Base-by-base conservation (phyloP, 768 basidiomycete species). In the Mycena latifolia region DNA sequence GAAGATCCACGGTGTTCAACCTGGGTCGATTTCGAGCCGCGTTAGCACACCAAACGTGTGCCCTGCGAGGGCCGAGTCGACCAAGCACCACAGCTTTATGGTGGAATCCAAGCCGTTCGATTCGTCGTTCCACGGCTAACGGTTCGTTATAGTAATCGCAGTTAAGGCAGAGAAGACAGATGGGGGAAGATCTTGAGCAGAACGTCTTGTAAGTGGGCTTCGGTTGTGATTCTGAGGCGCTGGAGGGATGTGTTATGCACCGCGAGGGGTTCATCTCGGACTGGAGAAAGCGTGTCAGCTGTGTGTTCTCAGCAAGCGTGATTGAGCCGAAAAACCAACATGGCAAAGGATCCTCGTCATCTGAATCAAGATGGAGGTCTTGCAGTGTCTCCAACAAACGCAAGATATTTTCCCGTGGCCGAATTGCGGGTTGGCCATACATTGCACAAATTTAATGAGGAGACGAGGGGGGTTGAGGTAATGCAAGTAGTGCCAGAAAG, bases 201-300 rank as follows among this genome's bases (percentile, higher is more conserved):
- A 14, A 41, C n/a, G n/a, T n/a, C n/a, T n/a, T n/a, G n/a, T n/a
- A 41, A 20, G 39, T 15, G 39, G 39, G 20, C 8, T 17, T 41
- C 15, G 39, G 39, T 17, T 41, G 39, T 41, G 39, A 41, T 41
- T 6, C 39, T 41, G 39, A 41, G 15, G 20, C 15, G 39, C 17
- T 48, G 27, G 47, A 48, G 22, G 27, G 27, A 24, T 28, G 27
- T 28, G 47, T 48, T 24, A n/a, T 48, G 31, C 31, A 33, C 31
- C 31, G 31, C 31, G 31, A 33, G 31, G 31, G 31, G 31, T 33
- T 11, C 31, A 11, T 33, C 31, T 33, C 31, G 31, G n/a, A 22
- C 22, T 15, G 8, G 5, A 86, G 89, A 90, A 89, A 89, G 91
- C 90, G 91, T 91, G 89, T 89, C 86, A 89, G 89, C 90, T 91